These are phyloP conservation scores for Alternaria brassicicola DNA, from an alignment of 2,329 filamentous ascomycete genomes.

Conservation along the genomic window DNA sequence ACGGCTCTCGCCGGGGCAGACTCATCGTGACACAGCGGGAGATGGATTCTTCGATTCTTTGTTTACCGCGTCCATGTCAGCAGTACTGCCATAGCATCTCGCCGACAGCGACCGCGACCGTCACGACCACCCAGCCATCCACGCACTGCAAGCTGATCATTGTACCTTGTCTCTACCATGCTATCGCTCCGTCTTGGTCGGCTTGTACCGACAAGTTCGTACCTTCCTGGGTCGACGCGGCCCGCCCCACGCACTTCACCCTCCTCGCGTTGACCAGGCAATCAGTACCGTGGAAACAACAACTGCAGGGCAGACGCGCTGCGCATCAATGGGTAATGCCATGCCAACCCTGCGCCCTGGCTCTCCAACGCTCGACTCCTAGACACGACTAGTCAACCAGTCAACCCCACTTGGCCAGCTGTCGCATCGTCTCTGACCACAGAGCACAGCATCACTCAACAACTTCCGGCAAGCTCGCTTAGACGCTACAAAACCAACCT, in stretches of 20 bases:
- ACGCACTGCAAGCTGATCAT: background rate
- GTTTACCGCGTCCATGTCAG: background rate
- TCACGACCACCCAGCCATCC: background rate
- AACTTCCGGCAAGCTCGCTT: slow-evolving; percentile 5
- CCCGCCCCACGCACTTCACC: background rate
- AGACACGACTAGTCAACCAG: slow-evolving; percentile 3
- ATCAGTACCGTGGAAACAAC: background rate
- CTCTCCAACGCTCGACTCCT: no score
- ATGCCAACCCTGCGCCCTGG: background rate
- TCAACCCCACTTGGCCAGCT: slow-evolving; percentile 16
- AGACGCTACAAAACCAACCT: background rate
- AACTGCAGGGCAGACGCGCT: background rate
- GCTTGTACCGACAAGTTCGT: background rate
- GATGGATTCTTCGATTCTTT: background rate
- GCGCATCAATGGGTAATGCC: background rate
- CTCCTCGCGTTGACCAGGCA: background rate
- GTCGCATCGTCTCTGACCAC: slow-evolving; percentile 20
- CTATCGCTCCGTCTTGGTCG: background rate
- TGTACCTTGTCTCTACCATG: background rate
- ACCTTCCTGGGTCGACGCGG: background rate
- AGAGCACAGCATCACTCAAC: slow-evolving; percentile 26
- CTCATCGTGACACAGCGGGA: no score
- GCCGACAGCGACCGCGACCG: no score
- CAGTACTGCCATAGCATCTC: no score
- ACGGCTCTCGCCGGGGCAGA: background rate